Conservation (phyloP, 176 grass and related monocot genomes). For the Juncus effusus region DNA sequence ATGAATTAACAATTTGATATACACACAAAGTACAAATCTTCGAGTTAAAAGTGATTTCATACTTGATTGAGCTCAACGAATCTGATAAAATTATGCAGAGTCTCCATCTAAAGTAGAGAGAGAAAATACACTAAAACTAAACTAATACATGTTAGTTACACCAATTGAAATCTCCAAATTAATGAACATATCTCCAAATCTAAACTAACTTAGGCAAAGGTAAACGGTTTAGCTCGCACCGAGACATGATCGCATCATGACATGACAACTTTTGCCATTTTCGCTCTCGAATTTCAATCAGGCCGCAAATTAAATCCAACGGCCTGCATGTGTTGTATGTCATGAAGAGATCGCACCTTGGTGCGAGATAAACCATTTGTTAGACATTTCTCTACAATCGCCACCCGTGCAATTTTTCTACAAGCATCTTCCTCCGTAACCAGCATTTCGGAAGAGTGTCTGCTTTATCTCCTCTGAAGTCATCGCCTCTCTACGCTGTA, state of each 20-base stretch:
- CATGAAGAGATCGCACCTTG: slow-evolving; percentile 24
- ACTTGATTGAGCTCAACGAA: slow-evolving; percentile 9
- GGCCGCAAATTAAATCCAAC: neutral
- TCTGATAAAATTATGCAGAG: slow-evolving; percentile 2
- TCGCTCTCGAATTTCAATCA: neutral
- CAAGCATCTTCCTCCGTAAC: slow-evolving; percentile 88
- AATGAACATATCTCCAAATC: neutral
- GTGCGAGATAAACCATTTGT: slow-evolving; percentile 30
- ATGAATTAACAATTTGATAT: slow-evolving; percentile 21
- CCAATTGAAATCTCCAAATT: slow-evolving; percentile 1
- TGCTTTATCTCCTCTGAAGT: slow-evolving; percentile 75
- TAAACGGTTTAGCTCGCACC: slow-evolving; percentile 31
- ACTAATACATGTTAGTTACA: slow-evolving; percentile 24
- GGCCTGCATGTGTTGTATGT: slow-evolving; percentile 8
- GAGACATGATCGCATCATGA: slow-evolving; percentile 22
- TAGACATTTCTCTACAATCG: slow-evolving; percentile 24
- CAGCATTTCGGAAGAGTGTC: slow-evolving; percentile 83
- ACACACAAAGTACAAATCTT: slow-evolving; percentile 26
- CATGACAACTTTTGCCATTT: slow-evolving; percentile 3
- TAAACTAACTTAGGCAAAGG: slow-evolving; percentile 1
- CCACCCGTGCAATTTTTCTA: slow-evolving; percentile 39
- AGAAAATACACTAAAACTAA: slow-evolving; percentile 5
- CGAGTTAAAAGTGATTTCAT: slow-evolving; percentile 12
- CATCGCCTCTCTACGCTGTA: slow-evolving; percentile 60
- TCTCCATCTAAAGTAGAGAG: slow-evolving; percentile 19